Evolutionary conservation across 768 basidiomycete species (phyloP).

Genomic region (Hygrophorus pudorinus): DNA sequence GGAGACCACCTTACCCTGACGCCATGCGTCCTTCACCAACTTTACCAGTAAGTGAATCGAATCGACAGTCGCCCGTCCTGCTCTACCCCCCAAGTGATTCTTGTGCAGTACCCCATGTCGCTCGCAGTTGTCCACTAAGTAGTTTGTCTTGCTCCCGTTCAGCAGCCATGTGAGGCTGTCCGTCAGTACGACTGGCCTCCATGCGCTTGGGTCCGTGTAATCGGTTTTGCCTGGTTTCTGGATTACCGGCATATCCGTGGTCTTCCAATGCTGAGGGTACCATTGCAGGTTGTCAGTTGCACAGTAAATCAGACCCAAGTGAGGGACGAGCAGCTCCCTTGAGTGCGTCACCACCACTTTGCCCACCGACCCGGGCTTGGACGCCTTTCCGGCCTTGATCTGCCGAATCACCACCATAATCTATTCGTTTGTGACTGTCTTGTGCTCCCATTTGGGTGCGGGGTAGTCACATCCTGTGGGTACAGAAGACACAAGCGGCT

Average conservation of each 20-base stretch:
- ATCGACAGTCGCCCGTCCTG: too few relatives aligned
- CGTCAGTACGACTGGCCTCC: slow-evolving; percentile 23
- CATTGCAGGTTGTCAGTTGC: too few relatives aligned
- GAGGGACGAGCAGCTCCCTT: slow-evolving; percentile 14
- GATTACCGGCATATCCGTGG: slow-evolving; percentile 19
- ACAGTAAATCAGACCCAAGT: slow-evolving; percentile 18
- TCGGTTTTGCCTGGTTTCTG: slow-evolving; percentile 23
- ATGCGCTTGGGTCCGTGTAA: slow-evolving; percentile 23
- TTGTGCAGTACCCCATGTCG: slow-evolving; percentile 28
- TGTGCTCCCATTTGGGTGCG: slow-evolving; percentile 11
- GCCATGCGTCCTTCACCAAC: too few relatives aligned
- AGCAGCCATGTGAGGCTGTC: neutral
- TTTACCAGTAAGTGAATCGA: too few relatives aligned
- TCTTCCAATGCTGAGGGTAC: slow-evolving; percentile 22
- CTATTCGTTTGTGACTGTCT: slow-evolving; percentile 15
- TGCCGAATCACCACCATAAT: slow-evolving; percentile 15
- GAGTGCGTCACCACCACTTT: slow-evolving; percentile 16
- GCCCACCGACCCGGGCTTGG: too few relatives aligned
- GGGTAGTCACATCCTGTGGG: slow-evolving; percentile 17
- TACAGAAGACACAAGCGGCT: slow-evolving; percentile 1
- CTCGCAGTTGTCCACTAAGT: too few relatives aligned
- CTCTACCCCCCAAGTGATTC: too few relatives aligned
- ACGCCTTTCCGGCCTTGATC: slow-evolving; percentile 26
- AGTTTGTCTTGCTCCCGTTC: too few relatives aligned
- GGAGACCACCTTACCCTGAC: too few relatives aligned